A percentile compares a stretch with the other conserved stretches of the same genome.
phyloP scores from a whole-genome alignment of 106 monocot genomes.

The Acorus calamus region DNA sequence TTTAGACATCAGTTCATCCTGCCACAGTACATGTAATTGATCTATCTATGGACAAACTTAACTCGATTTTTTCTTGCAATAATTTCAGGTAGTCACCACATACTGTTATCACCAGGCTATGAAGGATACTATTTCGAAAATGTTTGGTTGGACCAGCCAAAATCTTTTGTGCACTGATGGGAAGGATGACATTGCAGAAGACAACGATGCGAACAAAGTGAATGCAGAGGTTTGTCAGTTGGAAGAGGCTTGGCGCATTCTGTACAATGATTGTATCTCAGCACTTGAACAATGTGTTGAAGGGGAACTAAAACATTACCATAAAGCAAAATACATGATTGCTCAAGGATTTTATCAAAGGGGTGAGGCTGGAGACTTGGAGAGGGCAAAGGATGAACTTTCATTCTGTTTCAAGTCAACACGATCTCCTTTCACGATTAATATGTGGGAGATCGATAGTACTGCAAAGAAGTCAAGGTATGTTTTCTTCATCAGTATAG shows the following conservation, averaged over 20 bases:
- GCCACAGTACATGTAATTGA: too few relatives aligned
- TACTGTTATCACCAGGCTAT: constrained; percentile 55
- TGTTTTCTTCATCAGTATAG: neutral
- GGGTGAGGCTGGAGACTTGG: constrained; percentile 55
- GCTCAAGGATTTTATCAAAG: constrained; percentile 72
- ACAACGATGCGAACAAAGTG: constrained; percentile 11
- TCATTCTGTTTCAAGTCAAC: constrained; percentile 95
- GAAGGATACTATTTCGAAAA: constrained; percentile 39
- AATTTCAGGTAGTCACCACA: constrained; percentile 52
- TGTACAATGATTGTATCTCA: constrained; percentile 74
- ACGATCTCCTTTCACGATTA: constrained; percentile 82
- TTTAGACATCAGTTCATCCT: too few relatives aligned
- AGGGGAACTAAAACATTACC: constrained; percentile 96
- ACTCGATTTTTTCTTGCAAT: too few relatives aligned
- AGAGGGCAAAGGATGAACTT: constrained; percentile 89
- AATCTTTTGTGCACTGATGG: constrained; percentile 28
- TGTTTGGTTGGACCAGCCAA: constrained; percentile 34
- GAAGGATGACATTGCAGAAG: constrained; percentile 24
- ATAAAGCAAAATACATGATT: constrained; percentile 83
- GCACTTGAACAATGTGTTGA: constrained; percentile 72
- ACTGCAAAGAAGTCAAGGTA: constrained; percentile 65
- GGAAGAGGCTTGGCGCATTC: constrained; percentile 71
- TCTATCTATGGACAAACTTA: too few relatives aligned
- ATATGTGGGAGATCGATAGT: constrained; percentile 99
- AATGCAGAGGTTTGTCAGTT: constrained; percentile 30